Conservation (phyloP, 2,329 filamentous ascomycete species). For the Cordyceps cicadae region DNA sequence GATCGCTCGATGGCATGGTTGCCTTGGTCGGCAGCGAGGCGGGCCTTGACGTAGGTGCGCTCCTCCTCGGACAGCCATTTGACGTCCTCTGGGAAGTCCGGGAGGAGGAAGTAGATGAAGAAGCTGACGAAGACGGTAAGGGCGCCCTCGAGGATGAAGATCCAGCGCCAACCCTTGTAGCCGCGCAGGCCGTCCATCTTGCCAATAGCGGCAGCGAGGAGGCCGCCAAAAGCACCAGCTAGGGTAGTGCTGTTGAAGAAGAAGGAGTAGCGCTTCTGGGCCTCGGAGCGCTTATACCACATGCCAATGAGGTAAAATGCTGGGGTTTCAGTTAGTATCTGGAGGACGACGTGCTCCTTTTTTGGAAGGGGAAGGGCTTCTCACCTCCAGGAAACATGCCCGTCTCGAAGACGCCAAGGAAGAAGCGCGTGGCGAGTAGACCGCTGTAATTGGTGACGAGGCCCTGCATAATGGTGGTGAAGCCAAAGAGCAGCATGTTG, state of each 20-base stretch:
- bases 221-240: conserved; percentile 76
- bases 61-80: conserved; percentile 68
- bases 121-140: conserved; percentile 55
- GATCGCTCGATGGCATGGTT: conserved; percentile 54
- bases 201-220: conserved; percentile 80
- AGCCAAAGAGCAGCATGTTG: conserved; percentile 80
- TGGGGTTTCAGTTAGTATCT: conserved; percentile 34
- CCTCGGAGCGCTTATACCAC: conserved; percentile 84
- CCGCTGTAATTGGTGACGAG: conserved; percentile 70
- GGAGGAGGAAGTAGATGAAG: conserved; percentile 60
- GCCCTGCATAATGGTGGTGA: conserved; percentile 68
- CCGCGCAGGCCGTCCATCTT: conserved; percentile 67
- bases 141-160: conserved; percentile 70
- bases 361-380: conserved; percentile 11
- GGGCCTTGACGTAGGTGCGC: conserved; percentile 54
- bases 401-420: conserved; percentile 69
- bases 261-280: conserved; percentile 85
- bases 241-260: conserved; percentile 82
- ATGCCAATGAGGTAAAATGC: conserved; percentile 67
- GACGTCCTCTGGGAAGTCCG: conserved; percentile 65
- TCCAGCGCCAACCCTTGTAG: conserved; percentile 72
- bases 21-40: conserved; percentile 62
- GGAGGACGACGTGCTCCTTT: too few relatives aligned
- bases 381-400: conserved; percentile 55
- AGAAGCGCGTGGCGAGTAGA: conserved; percentile 72